A percentile compares a stretch with the other conserved stretches of the same genome.
Evolutionary conservation across 1,139 yeast species (phyloP).

Genomic region (Geotrichum candidum): DNA sequence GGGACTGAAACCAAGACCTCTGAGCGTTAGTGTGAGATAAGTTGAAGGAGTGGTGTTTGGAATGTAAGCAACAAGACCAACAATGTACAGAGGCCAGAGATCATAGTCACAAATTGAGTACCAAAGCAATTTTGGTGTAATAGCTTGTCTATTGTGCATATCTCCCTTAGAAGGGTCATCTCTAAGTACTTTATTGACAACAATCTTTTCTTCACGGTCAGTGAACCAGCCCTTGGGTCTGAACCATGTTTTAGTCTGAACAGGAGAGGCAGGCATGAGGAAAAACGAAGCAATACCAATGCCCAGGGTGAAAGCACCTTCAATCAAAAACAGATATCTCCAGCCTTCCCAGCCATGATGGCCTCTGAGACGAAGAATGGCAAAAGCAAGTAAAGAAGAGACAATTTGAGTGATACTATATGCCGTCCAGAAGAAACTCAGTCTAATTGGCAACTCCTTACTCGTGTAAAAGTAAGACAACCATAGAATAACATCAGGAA

Average conservation of each 20-base stretch:
- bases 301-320: slow-evolving; percentile 46
- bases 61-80: slow-evolving; percentile 45
- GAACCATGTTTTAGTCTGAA: slow-evolving; percentile 45
- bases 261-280: slow-evolving; percentile 52
- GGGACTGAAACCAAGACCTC: slow-evolving; percentile 50
- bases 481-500: slow-evolving; percentile 49
- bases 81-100: slow-evolving; percentile 51
- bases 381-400: slow-evolving; percentile 42
- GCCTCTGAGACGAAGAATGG: slow-evolving; percentile 42
- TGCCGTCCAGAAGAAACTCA: slow-evolving; percentile 45
- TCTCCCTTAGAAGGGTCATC: slow-evolving; percentile 66
- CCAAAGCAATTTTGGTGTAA: slow-evolving; percentile 39
- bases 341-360: slow-evolving; percentile 41
- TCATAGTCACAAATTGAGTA: slow-evolving; percentile 47
- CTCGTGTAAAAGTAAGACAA: slow-evolving; percentile 50
- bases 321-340: slow-evolving; percentile 56
- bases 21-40: slow-evolving; percentile 50
- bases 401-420: slow-evolving; percentile 27
- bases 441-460: slow-evolving; percentile 44
- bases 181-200: slow-evolving; percentile 53
- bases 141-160: slow-evolving; percentile 58
- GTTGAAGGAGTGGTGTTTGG: slow-evolving; percentile 38
- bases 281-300: slow-evolving; percentile 48
- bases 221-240: slow-evolving; percentile 56
- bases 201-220: slow-evolving; percentile 52